These are phyloP conservation scores for Bipolaris cookei DNA, from an alignment of 2,329 filamentous ascomycete species.

Conservation along the genomic window DNA sequence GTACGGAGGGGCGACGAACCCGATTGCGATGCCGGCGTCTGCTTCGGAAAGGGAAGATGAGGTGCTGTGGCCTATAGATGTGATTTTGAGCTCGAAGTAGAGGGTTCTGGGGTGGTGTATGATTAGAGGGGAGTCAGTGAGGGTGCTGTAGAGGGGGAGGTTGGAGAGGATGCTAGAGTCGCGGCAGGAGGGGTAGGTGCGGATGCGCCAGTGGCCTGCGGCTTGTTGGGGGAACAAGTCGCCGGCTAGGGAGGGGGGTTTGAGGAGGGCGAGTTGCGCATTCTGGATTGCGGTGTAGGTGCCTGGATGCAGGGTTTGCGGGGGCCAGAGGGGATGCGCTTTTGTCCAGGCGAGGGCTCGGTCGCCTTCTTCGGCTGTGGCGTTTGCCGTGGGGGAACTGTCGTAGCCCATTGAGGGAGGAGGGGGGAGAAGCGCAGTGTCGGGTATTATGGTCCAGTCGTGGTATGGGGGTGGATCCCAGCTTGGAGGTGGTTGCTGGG, in stretches of 20 bases:
- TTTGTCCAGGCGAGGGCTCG: constrained; percentile 71
- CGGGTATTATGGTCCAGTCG: constrained; percentile 75
- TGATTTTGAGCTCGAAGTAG: constrained; percentile 75
- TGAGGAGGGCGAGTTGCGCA: constrained; percentile 57
- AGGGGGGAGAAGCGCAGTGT: constrained; percentile 74
- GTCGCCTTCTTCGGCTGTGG: constrained; percentile 67
- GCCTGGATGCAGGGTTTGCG: constrained; percentile 58
- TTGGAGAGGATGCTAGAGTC: constrained; percentile 72
- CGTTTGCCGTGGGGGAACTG: constrained; percentile 71
- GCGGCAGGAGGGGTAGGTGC: constrained; percentile 51
- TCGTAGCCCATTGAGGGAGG: constrained; percentile 73
- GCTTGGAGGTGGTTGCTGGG: constrained; percentile 44
- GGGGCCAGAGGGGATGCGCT: constrained; percentile 63
- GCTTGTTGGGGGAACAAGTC: constrained; percentile 55
- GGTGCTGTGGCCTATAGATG: constrained; percentile 49
- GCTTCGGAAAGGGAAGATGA: constrained; percentile 43
- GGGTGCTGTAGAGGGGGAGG: constrained; percentile 70
- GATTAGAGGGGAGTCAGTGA: constrained; percentile 64
- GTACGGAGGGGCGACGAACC: constrained; percentile 76
- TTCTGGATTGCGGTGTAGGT: constrained; percentile 57
- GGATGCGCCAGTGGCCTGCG: constrained; percentile 53
- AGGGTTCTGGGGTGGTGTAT: constrained; percentile 61
- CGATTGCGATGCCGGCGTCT: constrained; percentile 68
- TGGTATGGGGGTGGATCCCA: constrained; percentile 65
- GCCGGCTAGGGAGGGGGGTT: constrained; percentile 39